Base-by-base conservation (phyloP, 2,329 filamentous ascomycete species). In the Fusarium sp. region DNA sequence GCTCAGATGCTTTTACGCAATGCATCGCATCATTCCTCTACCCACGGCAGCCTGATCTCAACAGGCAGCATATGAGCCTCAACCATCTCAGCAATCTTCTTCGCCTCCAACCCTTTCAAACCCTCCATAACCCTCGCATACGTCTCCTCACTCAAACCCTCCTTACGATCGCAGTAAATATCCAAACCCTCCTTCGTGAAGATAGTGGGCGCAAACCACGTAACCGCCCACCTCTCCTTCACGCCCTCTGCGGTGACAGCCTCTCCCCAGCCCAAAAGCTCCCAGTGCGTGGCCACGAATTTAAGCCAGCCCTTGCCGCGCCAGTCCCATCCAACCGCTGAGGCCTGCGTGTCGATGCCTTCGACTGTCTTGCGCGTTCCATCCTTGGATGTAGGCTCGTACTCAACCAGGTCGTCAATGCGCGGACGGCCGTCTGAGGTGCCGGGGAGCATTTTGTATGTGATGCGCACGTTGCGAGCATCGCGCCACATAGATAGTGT, bases 181-280 rank as follows among this genome's bases (percentile, higher is more conserved):
- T 97, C 94, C 31, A 97, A 75, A 0, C 94, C 94, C 58, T 93
- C 92, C 67, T 91, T 91, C 8, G 93, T 96, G 72, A 97, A 97
- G 44, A 95, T 72, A 24, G 92, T 97, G 75, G 92, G 90, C 67
- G 91, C 90, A 78, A 97, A 97, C 85, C 91, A 95, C 6, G 92
- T 97, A 15, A 97, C 92, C 2, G 88, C 89, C 92, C 92, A 97
- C 72, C 86, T 85, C 78, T 89, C 87, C 48, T 73, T 77, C 10
- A 74, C 77, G 1, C 80, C 80, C 33, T 78, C 82, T 15, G 80
- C 77, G 22, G 79, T 71, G 34, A 76, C 73, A 22, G 78, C 76
- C 75, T 91, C 86, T 7, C 93, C 93, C 84, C 88, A 95, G 5
- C 91, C 93, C 18, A 97, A 79, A 3, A 96, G 81, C 83, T 97